A percentile compares a stretch with the other conserved stretches of the same genome.
Evolutionary conservation across 176 grass and related monocot species (phyloP).

Genomic region (Carex parvula): DNA sequence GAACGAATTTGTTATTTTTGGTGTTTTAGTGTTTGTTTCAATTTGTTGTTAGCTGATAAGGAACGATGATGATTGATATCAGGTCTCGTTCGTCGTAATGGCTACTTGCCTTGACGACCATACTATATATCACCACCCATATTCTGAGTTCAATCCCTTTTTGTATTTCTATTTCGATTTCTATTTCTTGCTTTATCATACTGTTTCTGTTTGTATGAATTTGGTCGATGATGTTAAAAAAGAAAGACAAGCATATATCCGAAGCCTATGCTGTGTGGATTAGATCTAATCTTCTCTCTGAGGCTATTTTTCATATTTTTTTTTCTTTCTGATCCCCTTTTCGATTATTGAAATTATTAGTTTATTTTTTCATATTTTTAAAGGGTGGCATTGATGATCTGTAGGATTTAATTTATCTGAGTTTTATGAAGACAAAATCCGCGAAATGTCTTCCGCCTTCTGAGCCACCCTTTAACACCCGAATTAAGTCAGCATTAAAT

Average conservation of each 20-base stretch:
- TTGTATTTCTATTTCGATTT: not conserved
- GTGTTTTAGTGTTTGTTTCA: not conserved
- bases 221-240: constrained; percentile 24
- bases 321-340: not conserved
- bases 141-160: constrained; percentile 20
- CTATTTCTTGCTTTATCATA: not conserved
- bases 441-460: constrained; percentile 29
- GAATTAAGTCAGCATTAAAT: not conserved
- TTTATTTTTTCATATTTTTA: not conserved
- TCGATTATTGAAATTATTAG: not conserved
- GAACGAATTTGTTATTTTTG: not conserved
- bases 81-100: constrained; percentile 46
- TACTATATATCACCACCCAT: constrained; percentile 37
- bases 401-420: constrained; percentile 8
- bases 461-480: not conserved
- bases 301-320: not conserved
- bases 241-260: constrained; percentile 36
- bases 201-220: not conserved
- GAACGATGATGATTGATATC: constrained; percentile 26
- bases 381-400: constrained; percentile 20
- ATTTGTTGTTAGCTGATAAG: not conserved
- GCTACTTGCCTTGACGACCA: constrained; percentile 34
- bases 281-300: constrained; percentile 37
- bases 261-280: constrained; percentile 31
- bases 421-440: constrained; percentile 27